Conservation (phyloP, 1,284 basidiomycete species). For the Fistulina hepatica region DNA sequence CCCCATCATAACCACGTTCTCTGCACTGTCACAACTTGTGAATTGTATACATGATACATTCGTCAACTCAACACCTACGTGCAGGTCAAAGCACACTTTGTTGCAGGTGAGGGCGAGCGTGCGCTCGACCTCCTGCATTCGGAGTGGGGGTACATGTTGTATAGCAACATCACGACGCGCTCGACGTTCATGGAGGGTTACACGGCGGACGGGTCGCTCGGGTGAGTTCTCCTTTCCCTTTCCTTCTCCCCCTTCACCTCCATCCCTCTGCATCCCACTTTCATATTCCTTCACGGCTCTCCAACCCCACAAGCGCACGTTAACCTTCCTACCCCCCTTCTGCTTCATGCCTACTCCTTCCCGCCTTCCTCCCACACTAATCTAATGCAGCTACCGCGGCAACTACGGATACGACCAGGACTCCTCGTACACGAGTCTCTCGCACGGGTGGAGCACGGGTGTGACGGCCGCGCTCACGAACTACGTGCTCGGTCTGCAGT, state of each 20-base stretch:
- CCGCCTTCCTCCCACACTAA: too few species aligned
- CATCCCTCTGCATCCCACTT: neutral
- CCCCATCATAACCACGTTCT: neutral
- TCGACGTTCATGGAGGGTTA: slow-evolving; percentile 42
- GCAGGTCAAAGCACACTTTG: slow-evolving; percentile 41
- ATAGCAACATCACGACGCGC: slow-evolving; percentile 38
- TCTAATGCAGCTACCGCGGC: slow-evolving; percentile 33
- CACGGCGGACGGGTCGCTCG: slow-evolving; percentile 38
- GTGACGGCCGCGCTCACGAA: slow-evolving; percentile 28
- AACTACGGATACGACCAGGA: slow-evolving; percentile 39
- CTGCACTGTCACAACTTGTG: neutral
- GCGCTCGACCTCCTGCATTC: slow-evolving; percentile 37
- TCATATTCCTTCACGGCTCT: neutral
- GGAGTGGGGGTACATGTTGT: slow-evolving; percentile 46
- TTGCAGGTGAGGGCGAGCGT: slow-evolving; percentile 34
- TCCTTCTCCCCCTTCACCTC: too few species aligned
- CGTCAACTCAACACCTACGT: neutral
- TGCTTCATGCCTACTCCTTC: too few species aligned
- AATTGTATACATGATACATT: too few species aligned
- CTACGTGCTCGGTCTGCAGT: slow-evolving; percentile 33
- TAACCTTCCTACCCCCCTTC: too few species aligned
- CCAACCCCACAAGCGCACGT: slow-evolving; percentile 17
- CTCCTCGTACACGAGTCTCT: slow-evolving; percentile 35
- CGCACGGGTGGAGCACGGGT: slow-evolving; percentile 27
- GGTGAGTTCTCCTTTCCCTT: slow-evolving; percentile 22